Conservation (phyloP, 345 rosid genomes). For the Hibiscus trionum region DNA sequence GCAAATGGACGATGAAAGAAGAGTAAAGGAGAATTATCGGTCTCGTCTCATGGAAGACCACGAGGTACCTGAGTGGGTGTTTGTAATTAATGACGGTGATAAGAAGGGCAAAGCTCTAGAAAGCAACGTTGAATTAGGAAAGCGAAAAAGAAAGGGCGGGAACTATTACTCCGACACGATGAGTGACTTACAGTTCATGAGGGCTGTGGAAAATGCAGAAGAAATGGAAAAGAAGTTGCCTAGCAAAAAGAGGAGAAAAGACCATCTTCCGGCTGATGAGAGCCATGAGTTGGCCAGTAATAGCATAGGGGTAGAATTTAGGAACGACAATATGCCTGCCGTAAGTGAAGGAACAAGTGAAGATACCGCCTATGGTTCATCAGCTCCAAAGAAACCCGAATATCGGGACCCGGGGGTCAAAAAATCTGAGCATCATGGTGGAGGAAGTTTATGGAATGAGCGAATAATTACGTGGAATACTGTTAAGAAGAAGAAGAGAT, state of each 20-base stretch:
- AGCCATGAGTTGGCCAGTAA: constrained; percentile 30
- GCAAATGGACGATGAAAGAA: constrained; percentile 91
- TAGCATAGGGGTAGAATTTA: constrained; percentile 29
- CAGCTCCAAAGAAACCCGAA: constrained; percentile 27
- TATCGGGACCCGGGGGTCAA: constrained; percentile 27
- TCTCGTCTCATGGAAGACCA: constrained; percentile 91
- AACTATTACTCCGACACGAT: constrained; percentile 57
- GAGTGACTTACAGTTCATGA: constrained; percentile 85
- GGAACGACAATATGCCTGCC: constrained; percentile 26
- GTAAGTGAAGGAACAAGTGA: constrained; percentile 69
- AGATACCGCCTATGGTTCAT: constrained; percentile 37
- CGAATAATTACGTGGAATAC: constrained; percentile 65
- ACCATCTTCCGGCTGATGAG: constrained; percentile 23
- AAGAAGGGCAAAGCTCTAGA: constrained; percentile 49
- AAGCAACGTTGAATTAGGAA: constrained; percentile 47
- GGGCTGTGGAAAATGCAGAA: constrained; percentile 91
- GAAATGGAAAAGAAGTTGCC: constrained; percentile 44
- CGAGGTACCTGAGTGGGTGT: constrained; percentile 98
- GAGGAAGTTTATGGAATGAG: constrained; percentile 32
- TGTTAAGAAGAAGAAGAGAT: constrained; percentile 68
- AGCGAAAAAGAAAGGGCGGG: constrained; percentile 76
- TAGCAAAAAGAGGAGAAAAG: constrained; percentile 42
- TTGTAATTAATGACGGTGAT: constrained; percentile 47
- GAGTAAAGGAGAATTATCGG: constrained; percentile 72
- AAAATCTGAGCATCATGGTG: constrained; percentile 1